Evolutionary conservation across 192 early-diverging fungal genomes (phyloP), one percentile per base, ranked within the genome.

Genomic region (Bifiguratus adelaidae): DNA sequence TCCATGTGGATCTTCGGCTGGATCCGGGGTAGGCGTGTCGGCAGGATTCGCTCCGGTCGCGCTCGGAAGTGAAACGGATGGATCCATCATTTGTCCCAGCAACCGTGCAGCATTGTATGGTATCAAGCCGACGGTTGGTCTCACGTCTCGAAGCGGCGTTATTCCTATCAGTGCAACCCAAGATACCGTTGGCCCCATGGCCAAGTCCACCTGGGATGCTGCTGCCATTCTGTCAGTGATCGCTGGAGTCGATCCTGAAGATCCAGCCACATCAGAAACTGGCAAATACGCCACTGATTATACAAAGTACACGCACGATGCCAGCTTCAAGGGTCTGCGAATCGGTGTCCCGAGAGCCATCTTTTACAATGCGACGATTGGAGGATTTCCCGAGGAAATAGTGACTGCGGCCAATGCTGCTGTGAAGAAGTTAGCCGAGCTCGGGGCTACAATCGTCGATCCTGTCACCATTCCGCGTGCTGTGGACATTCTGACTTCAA

Each of bases 81-180:
- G 72, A n/a, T 70, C 66, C 20, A 63, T 77, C 9, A 57, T 70
- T 16, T 49, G 69, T 9, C 78, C 78, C 7, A 74, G 74, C n/a
- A 46, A 67, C 7, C 73, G 68, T 46, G 68, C 64, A 37, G 74
- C 71, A 5, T 36, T 77, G 12, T 33, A 70, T 47, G 78, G 78
- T 8, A 70, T 80, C 43, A 80, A 80, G 44, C 78, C 78, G 12
- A 64, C 70, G 6, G 70, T 73, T 45, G 78, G 78, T 19, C 51
- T 68, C 12, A 49, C 69, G 35, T 77, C 78, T 15, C 59, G 74
- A 18, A 56, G 36, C 24, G 74, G 74, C n/a, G 47, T 80, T 9
- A 57, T 80, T 4, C 48, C 74, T 0, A 72, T 73, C 35, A 60
- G 69, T 7, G 60, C 58, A 51, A 57, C 56, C 30, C 63, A 75